Evolutionary conservation across 2,329 filamentous ascomycete species (phyloP), one percentile per base, ranked within the genome.

Genomic region (Arachnomyces sp.): DNA sequence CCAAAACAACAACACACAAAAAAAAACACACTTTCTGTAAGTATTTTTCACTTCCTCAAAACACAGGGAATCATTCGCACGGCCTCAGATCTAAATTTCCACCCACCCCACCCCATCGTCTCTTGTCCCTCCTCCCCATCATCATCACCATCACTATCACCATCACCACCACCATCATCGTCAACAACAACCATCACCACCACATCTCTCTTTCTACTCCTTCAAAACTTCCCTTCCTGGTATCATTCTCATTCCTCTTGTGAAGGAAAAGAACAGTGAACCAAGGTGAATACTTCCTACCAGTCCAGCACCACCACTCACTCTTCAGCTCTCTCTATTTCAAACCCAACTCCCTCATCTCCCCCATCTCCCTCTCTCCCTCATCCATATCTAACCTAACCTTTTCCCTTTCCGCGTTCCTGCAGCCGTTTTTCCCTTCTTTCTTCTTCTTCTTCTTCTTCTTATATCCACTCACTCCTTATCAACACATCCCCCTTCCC

Each of bases 401-500:
- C 15, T n/a, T 18, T 18, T 16, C 33, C 33, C n/a, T 18, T 18
- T 25, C 13, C 20, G 14, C 14, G n/a, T 36, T 18, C 34, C n/a
- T 18, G 14, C 34, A 36, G 6, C 34, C 34, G 13, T 15, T 18
- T 36, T 36, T 8, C 20, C 4, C 34, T 36, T 18, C 20, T 15
- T 4, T 3, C 11, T 14, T 36, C 34, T 3, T 4, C 14, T 15
- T 36, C 34, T 18, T 20, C 16, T 3, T 36, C 15, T 18, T 9
- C 13, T 42, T 49, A 48, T 34, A 42, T 43, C 39, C 42, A 38
- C 46, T 48, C 34, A 18, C 33, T 30, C 41, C 41, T 43, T 43
- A 46, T 37, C 47, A 51, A 40, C 47, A 47, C 46, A 45, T 52
- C 49, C 34, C 38, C 47, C 51, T 48, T 50, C 46, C 51, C 49